A percentile compares a stretch with the other conserved stretches of the same genome.
Conservation (phyloP, 495 filamentous ascomycete species). For the Parmelia sp. region DNA sequence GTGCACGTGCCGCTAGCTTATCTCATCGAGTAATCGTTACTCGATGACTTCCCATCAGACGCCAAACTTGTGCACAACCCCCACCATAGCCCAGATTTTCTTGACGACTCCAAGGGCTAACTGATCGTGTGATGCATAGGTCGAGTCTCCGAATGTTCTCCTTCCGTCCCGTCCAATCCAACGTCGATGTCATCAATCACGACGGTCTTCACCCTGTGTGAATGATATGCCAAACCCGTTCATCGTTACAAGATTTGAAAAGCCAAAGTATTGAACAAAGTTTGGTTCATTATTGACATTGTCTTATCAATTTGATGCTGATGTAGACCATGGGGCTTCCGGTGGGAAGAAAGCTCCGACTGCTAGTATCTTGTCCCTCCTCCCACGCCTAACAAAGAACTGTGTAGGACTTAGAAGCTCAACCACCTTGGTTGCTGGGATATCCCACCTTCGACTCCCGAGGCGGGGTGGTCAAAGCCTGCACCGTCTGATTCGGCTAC, state of each 20-base stretch:
- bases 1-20: slow-evolving; percentile 3
- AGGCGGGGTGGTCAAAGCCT: not conserved
- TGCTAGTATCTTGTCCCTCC: not conserved
- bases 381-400: not conserved
- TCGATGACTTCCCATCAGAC: slow-evolving; percentile 22
- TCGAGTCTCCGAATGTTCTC: not conserved
- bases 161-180: not conserved
- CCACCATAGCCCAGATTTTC: slow-evolving; percentile 31
- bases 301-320: not conserved
- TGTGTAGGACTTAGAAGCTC: not conserved
- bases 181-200: not conserved
- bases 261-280: not conserved
- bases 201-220: not conserved
- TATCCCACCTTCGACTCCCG: not conserved
- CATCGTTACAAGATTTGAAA: not conserved
- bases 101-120: slow-evolving; percentile 20
- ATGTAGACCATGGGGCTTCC: not conserved
- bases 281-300: not conserved
- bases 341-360: not conserved
- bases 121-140: not conserved
- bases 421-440: not conserved
- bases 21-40: slow-evolving; percentile 28
- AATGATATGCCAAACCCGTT: not conserved
- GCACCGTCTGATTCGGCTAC: not conserved
- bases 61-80: slow-evolving; percentile 4